Base-by-base conservation (phyloP, 805 yeast species). In the Phaffomyces opuntiae region DNA sequence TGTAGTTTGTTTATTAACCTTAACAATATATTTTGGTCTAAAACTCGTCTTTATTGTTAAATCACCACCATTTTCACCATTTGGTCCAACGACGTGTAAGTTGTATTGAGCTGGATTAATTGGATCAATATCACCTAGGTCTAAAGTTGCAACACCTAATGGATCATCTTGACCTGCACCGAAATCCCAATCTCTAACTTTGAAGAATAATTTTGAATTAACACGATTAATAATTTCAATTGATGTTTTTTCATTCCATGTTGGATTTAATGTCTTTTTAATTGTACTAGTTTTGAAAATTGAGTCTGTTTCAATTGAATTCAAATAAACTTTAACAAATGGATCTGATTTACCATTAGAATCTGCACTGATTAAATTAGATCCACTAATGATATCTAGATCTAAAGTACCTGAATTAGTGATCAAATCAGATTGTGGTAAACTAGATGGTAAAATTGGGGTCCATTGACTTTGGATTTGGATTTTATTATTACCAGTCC, bases 331-430 rank as follows among this genome's bases (percentile, higher is more conserved):
- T 56, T 80, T 77, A 49, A 80, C 73, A 62, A 81, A 91, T 45
- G 99, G 99, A 66, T 93, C 99, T 4, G 96, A 87, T 62, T 85
- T 84, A 42, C 98, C 98, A 55, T 83, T 83, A 29, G 86, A 71
- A 66, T 93, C 99, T n/a, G 90, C 95, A 13, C 96, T 75, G 36
- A 83, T 78, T 48, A 93, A 72, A 43, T 77, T 77, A 14, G 73
- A 73, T 3, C 93, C 98, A 41, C 72, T 70, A 39, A 81, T 53
- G 5, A 87, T 72, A 29, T 74, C 78, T 33, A 89, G 72, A 21
- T 71, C 72, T 53, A 91, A 64, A 27, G 68, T 69, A 62, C 99
- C 99, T 47, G 80, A 73, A 62, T 88, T 84, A 41, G 82, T 75
- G 51, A 82, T 77, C 38, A 84, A 71, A 65, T 93, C 99, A 35